Evolutionary conservation across 306 rosid species (phyloP).

Genomic region (Astragalus glycyphyllos): DNA sequence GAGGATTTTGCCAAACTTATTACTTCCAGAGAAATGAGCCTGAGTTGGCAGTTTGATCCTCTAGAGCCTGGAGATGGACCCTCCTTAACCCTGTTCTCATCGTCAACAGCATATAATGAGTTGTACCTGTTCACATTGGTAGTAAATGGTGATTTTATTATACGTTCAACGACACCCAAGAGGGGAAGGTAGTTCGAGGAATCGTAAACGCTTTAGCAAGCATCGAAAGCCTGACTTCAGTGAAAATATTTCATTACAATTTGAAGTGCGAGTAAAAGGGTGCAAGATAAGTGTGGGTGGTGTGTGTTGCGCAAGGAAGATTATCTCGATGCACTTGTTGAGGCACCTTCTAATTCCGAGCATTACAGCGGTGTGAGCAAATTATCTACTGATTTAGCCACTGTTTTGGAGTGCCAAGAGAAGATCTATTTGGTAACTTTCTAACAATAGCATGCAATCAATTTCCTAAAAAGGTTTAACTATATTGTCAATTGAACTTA

Average conservation of each 20-base stretch:
- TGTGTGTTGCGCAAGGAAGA: constrained; percentile 2
- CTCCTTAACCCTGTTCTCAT: background rate
- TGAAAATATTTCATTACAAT: background rate
- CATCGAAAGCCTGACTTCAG: constrained; percentile 11
- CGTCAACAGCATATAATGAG: constrained; percentile 1
- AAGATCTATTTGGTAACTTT: background rate
- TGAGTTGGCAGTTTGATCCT: constrained; percentile 10
- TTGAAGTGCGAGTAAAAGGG: constrained; percentile 18
- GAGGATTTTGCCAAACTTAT: too few species aligned
- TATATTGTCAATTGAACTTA: too few species aligned
- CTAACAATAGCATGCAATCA: too few species aligned
- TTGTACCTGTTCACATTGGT: constrained; percentile 8
- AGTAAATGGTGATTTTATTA: constrained; percentile 28
- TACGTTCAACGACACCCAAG: background rate
- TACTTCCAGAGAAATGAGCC: too few species aligned
- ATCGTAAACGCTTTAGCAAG: background rate
- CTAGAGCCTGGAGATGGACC: constrained; percentile 7
- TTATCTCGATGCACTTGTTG: too few species aligned
- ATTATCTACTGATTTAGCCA: too few species aligned
- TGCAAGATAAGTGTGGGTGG: constrained; percentile 11
- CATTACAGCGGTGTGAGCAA: too few species aligned
- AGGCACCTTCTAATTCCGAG: too few species aligned
- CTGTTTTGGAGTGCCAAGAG: background rate
- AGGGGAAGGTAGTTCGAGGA: background rate
- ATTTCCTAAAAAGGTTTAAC: background rate